Evolutionary conservation across 139 green algal genomes (phyloP), one percentile per base, ranked within the genome.

Genomic region (Chlamydomonas schloesseri): DNA sequence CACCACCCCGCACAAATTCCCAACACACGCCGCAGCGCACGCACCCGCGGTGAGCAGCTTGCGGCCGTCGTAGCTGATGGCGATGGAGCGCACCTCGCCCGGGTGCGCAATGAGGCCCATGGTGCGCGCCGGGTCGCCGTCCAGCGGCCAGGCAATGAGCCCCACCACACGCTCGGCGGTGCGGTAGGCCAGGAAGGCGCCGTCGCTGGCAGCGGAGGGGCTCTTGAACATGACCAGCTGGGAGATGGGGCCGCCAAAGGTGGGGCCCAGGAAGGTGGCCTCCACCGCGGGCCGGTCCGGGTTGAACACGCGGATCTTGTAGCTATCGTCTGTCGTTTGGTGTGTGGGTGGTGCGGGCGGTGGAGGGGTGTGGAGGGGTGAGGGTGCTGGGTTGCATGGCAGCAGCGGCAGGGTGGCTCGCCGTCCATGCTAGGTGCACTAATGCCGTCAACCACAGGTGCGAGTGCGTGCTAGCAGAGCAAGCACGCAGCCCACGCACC

Each of bases 31-130:
- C 55, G 50, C 50, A 11, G 50, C 50, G 58, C 58, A 23, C 76
- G 65, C 72, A 87, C 89, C 92, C 14, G 91, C 85, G 28, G 93
- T 97, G n/a, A 96, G 47, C 55, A 97, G 81, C 87, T 90, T 92
- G 26, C 88, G 73, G 33, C 93, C 95, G 69, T 97, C 92, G 84
- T 94, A 92, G 26, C 70, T 91, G 21, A 96, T 84, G 17, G 87
- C 88, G 31, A 95, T 87, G 0, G 75, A 75, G 0, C 42, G 46
- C 10, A 96, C 77, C 26, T 82, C 60, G 6, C 92, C 93, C 11
- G 95, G 94, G 88, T 97, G 95, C 20, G 94, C 95, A 55, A 97
- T 93, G n/a, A 97, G 74, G 47, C 91, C 95, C 90, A 95, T 89
- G 72, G 81, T 93, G 64, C 89, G 81, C 3, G 75, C 75, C 0